Base-by-base conservation (phyloP, 2,329 filamentous ascomycete genomes). In the Aspergillus alliaceus region DNA sequence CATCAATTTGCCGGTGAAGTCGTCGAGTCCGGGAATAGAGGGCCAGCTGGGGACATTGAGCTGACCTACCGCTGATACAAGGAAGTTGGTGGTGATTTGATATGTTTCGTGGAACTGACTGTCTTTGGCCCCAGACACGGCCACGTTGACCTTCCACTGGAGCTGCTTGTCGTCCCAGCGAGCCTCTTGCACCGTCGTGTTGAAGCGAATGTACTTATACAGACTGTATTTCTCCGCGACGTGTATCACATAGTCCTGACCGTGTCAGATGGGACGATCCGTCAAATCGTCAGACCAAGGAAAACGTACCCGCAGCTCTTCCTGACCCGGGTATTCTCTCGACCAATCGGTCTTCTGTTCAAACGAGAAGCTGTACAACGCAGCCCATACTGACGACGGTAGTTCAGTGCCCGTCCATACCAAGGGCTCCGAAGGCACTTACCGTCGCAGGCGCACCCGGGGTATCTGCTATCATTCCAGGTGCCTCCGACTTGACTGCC, bases 291-390 rank as follows among this genome's bases (percentile, higher is more conserved):
- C n/a, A n/a, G n/a, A n/a, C n/a, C n/a, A n/a, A n/a, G n/a, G n/a
- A n/a, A 12, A 53, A 59, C 37, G 11, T 63, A 80, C 76, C 32
- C 84, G 73, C 20, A 87, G 84, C 65, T 87, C 84, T 65, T 85
- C 82, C 62, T 87, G 84, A 0, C 82, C 81, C 0, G 84, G 81
- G 63, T 85, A 86, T 53, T 84, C 78, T 18, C 82, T 72, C 1
- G 80, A 80, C 84, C 84, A 86, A 60, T 81, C 75, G 2, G 82
- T 73, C 52, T 86, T 86, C 51, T 84, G 83, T 34, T 82, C 84
- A 63, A 87, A 87, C 6, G 82, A 85, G 68, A 81, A 86, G 42
- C 79, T 83, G 71, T 87, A 87, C 3, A 87, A 72, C 48, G 79
- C 72, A 32, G 77, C 81, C 77, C 77, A 81, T 9, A 85, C 81